Base-by-base conservation (phyloP, 768 basidiomycete species). In the Serendipita sp. region DNA sequence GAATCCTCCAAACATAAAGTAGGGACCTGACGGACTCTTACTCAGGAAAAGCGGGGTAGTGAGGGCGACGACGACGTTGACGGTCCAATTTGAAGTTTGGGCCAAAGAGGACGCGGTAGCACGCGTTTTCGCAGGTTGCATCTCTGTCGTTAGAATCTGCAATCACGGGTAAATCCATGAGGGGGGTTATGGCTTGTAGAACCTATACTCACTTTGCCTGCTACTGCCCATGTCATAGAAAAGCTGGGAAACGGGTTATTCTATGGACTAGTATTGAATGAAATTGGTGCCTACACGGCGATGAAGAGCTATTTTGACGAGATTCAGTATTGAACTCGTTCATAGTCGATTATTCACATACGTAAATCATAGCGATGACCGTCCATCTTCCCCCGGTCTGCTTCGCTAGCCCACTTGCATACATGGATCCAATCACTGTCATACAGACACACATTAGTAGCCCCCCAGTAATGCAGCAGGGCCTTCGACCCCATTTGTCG, bases 41-140 rank as follows among this genome's bases (percentile, higher is more conserved):
- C 73, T 70, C 56, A 81, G 75, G 72, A 80, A 81, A 38, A 78
- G 70, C 16, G 80, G 78, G 13, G 79, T 78, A 28, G 78, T 74
- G 68, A 78, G 72, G 8, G 79, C 78, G 65, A 80, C 75, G 36
- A 72, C 63, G 67, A 76, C 79, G 70, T 79, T 79, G 23, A 79
- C 71, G 38, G 78, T 78, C 74, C 78, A 78, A 67, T 78, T 77
- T 34, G 75, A 68, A 36, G 75, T 74, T 63, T 76, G 74, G 4
- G 77, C 71, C 65, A 80, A 68, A 68, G 77, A 72, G 66, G 79
- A 67, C 2, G 77, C 76, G 0, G 76, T 70, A 0, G 78, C 77
- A 28, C 80, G 76, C 15, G 79, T 76, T 18, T 75, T 74, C 15
- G 73, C 76, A 3, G 80, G 81, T 67, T 82, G 73, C 44, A 82